Percentiles rank a stretch among this genome's conserved stretches.
Evolutionary conservation across 2,329 filamentous ascomycete genomes (phyloP).

Genomic region (Sporothrix phasma): DNA sequence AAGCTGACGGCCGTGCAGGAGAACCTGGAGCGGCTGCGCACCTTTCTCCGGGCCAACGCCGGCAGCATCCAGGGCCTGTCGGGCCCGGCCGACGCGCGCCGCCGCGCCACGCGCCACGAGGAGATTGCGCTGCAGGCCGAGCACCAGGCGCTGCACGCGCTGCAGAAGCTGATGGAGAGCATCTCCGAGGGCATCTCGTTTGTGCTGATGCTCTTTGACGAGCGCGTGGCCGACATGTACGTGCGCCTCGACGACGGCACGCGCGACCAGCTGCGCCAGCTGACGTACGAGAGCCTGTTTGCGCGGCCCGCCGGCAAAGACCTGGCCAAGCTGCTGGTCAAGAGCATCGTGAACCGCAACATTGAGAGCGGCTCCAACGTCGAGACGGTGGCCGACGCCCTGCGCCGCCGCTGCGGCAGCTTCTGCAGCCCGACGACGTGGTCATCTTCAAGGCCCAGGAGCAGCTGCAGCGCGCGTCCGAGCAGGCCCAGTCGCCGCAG

Average conservation of each 20-base stretch:
- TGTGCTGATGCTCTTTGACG: slow-evolving; percentile 87
- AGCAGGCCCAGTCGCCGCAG: slow-evolving; percentile 66
- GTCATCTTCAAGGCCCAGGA: slow-evolving; percentile 98
- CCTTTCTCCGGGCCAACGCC: slow-evolving; percentile 80
- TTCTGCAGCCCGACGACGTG: slow-evolving; percentile 96
- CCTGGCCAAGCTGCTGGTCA: slow-evolving; percentile 86
- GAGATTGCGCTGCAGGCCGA: slow-evolving; percentile 89
- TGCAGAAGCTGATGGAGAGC: slow-evolving; percentile 76
- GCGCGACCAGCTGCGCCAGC: slow-evolving; percentile 57
- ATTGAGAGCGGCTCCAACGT: slow-evolving; percentile 96
- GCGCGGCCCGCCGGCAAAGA: slow-evolving; percentile 70
- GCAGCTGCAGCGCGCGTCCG: slow-evolving; percentile 77
- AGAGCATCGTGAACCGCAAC: slow-evolving; percentile 95
- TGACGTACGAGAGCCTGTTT: slow-evolving; percentile 86
- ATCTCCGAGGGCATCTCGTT: slow-evolving; percentile 97
- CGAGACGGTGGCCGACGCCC: slow-evolving; percentile 91
- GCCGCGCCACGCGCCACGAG: slow-evolving; percentile 73
- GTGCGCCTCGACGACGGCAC: slow-evolving; percentile 60
- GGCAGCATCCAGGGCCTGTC: slow-evolving; percentile 87
- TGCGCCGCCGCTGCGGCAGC: slow-evolving; percentile 83
- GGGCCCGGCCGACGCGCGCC: slow-evolving; percentile 76
- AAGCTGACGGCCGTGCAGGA: slow-evolving; percentile 73
- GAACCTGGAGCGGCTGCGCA: slow-evolving; percentile 65
- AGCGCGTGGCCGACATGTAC: slow-evolving; percentile 82
- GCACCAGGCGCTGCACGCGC: slow-evolving; percentile 79